Base-by-base conservation (phyloP, 2,329 filamentous ascomycete species). In the Pestalotiopsis sp. region DNA sequence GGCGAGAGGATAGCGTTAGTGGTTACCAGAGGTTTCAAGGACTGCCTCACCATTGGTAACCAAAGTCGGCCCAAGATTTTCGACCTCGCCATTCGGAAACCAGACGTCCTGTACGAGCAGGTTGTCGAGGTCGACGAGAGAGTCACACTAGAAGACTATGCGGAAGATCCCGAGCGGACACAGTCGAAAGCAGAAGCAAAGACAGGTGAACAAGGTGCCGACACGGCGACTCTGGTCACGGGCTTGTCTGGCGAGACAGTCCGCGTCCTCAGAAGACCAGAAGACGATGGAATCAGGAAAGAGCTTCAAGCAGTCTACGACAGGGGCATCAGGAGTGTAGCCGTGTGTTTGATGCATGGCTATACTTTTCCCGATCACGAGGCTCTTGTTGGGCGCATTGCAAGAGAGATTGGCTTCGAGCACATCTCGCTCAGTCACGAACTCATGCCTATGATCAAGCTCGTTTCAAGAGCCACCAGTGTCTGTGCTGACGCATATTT, bases 281-380 rank as follows among this genome's bases (percentile, higher is more conserved):
- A 87, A 23, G 85, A 88, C 71, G 80, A 83, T 4, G 81, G 79
- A 27, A 89, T 93, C 71, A 81, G 85, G 70, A 78, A 83, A 13
- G 88, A 93, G 75, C 79, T 95, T 59, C 85, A 93, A 77, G 84
- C 85, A 5, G 84, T 97, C 3, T 92, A 89, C 71, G 88, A 92
- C 70, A 83, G 85, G 39, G 93, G 93, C 0, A 91, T 97, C 73
- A 87, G 87, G 71, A 97, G 93, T 77, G 91, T 98, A 73, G 94
- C 95, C 3, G 93, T 98, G 1, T 97, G 93, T 74, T 82, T 98
- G 69, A 95, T 97, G 90, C 95, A 98, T 77, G 92, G 92, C 4
- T 98, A 97, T 77, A 97, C 94, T 0, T 98, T 93, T 76, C 94
- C 94, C 1, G 89, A 92, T 64, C 95, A 98, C 74, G 95, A 98